These are phyloP conservation scores for Protomyces inouyei DNA, from an alignment of 1,139 yeast species.

Conservation along the genomic window DNA sequence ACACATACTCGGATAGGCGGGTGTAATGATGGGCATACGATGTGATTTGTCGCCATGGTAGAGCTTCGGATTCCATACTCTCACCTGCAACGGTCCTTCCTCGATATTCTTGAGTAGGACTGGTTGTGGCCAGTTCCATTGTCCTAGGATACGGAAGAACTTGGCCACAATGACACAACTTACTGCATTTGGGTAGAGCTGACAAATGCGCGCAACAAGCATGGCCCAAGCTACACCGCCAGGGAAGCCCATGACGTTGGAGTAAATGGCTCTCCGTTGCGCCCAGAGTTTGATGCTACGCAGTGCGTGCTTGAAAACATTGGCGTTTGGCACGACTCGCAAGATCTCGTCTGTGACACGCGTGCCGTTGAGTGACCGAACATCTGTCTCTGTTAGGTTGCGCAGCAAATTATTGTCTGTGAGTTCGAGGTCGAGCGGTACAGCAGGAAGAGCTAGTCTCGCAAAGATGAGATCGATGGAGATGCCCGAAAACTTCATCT, in stretches of 20 bases:
- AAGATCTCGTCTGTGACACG: slow-evolving; percentile 94
- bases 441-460: slow-evolving; percentile 69
- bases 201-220: slow-evolving; percentile 95
- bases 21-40: slow-evolving; percentile 97
- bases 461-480: slow-evolving; percentile 89
- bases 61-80: slow-evolving; percentile 93
- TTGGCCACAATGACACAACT: slow-evolving; percentile 84
- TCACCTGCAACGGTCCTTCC: slow-evolving; percentile 92
- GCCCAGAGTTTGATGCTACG: slow-evolving; percentile 97
- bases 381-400: slow-evolving; percentile 84
- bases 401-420: slow-evolving; percentile 78
- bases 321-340: slow-evolving; percentile 82
- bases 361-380: slow-evolving; percentile 88
- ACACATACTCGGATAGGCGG: slow-evolving; percentile 99
- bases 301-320: slow-evolving; percentile 86
- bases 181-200: slow-evolving; percentile 90
- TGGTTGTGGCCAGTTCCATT: slow-evolving; percentile 99
- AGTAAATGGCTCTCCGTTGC: slow-evolving; percentile 86
- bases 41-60: slow-evolving; percentile 85
- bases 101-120: slow-evolving; percentile 86
- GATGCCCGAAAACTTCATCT: slow-evolving; percentile 78
- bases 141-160: slow-evolving; percentile 74
- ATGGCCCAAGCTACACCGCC: slow-evolving; percentile 99
- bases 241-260: slow-evolving; percentile 92
- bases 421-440: slow-evolving; percentile 66